Evolutionary conservation across 148 eudicot genomes (phyloP), one percentile per base, ranked within the genome.

Genomic region (Rhododendron ferrugineum): DNA sequence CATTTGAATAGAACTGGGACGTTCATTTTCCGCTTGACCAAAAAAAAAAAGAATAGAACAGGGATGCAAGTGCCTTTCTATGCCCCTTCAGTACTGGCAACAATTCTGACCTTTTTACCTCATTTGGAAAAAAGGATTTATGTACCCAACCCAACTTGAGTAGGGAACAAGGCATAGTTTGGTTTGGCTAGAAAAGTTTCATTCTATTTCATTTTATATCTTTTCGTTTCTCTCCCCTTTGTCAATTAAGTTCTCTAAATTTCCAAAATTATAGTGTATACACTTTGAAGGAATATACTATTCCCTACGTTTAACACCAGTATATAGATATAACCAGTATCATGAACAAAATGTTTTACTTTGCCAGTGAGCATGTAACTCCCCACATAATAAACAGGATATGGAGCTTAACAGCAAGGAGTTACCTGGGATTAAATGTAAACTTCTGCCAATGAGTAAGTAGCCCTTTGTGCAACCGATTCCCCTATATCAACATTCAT

Each of bases 361-460:
- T 44, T 56, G 73, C 54, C 81, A 40, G 56, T 58, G 32, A 8
- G 60, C 62, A 68, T 28, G 66, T 14, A 47, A 46, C 62, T 70
- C 72, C 49, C 37, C 60, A 34, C 60, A 83, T 32, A 46, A 64
- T 28, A 70, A 60, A 36, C 56, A 46, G 47, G 82, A 16, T 28
- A 79, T 78, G 83, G 30, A 75, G 76, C 64, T 56, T n/a, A 79
- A 84, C 66, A 82, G 68, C 10, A 75, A 86, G 13, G 75, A 1
- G n/a, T 81, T 90, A 96, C 99, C 99, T 96, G 68, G 99, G 98
- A 87, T 96, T 96, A 88, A 96, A 96, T 74, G 98, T 96, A 89
- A 91, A 96, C 90, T 96, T 96, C 87, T 92, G 95, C 98, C 98
- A 96, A 85, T 96, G 99, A 91, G 77, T 94, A 86, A 93, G 91